A percentile compares a stretch with the other conserved stretches of the same genome.
Conservation (phyloP, 192 early-diverging fungal species). For the Coemansia sp. region DNA sequence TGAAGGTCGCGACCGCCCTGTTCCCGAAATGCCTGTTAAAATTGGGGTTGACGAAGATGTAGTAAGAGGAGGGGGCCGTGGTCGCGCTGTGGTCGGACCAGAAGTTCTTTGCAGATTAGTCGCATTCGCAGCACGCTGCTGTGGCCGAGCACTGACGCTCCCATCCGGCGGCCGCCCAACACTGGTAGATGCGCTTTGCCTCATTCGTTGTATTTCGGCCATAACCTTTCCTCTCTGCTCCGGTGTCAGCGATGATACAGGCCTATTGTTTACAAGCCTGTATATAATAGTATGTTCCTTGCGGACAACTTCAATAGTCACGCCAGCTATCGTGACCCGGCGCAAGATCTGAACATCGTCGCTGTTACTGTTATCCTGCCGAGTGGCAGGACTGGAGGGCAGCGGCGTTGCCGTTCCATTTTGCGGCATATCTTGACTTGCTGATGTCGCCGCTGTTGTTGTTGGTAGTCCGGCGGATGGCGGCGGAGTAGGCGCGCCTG, state of each 20-base stretch:
- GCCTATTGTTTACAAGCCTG: slow-evolving; percentile 47
- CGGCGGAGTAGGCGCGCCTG: not conserved
- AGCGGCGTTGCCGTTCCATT: too few relatives aligned
- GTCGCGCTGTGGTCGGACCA: not conserved
- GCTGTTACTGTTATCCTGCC: not conserved
- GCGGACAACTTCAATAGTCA: slow-evolving; percentile 48
- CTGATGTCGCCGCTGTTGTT: too few relatives aligned
- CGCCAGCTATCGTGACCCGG: slow-evolving; percentile 37
- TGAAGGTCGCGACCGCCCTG: slow-evolving; percentile 10
- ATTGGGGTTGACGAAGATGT: not conserved
- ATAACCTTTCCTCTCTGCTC: slow-evolving; percentile 48
- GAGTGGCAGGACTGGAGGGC: not conserved
- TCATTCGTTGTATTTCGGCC: slow-evolving; percentile 45
- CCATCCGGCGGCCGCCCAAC: not conserved
- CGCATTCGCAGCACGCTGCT: not conserved
- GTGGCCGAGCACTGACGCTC: not conserved
- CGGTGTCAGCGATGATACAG: slow-evolving; percentile 44
- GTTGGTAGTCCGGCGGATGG: not conserved
- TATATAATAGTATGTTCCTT: slow-evolving; percentile 47
- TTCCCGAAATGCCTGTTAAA: not conserved
- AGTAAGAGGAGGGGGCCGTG: not conserved
- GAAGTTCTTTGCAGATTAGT: too few relatives aligned
- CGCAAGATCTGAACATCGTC: slow-evolving; percentile 25
- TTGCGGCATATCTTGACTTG: too few relatives aligned
- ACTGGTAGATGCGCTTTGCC: slow-evolving; percentile 7